Conservation (phyloP, 768 basidiomycete genomes). For the Boletus subparvulus region DNA sequence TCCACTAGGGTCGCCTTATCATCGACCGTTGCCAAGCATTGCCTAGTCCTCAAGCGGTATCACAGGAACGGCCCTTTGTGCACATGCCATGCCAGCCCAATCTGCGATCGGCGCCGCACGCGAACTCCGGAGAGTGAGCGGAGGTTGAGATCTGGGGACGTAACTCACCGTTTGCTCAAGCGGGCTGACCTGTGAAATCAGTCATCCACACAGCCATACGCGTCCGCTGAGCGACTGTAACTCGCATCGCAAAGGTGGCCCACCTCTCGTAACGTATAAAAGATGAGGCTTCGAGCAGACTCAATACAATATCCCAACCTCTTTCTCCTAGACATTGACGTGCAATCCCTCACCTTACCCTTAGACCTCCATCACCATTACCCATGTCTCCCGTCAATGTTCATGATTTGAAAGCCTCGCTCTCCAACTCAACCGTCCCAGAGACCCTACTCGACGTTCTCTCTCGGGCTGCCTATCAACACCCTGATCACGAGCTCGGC, state of each 20-base stretch:
- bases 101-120: conserved; percentile 11
- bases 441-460: conserved; percentile 26
- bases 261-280: conserved; percentile 20
- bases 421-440: conserved; percentile 7
- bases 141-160: conserved; percentile 1
- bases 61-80: neutral
- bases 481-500: conserved; percentile 26
- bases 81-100: neutral
- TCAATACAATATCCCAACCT: neutral
- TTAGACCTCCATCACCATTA: neutral
- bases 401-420: conserved; percentile 14
- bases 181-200: neutral
- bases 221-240: neutral
- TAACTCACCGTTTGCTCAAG: conserved; percentile 1
- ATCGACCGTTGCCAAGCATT: conserved; percentile 1
- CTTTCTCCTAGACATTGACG: conserved; percentile 2
- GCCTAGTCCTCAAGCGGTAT: neutral
- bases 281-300: conserved; percentile 6
- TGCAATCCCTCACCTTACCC: neutral
- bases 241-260: neutral
- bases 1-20: conserved; percentile 1
- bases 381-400: conserved; percentile 20
- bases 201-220: neutral
- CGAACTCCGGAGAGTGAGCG: conserved; percentile 4
- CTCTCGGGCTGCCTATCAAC: conserved; percentile 19